phyloP scores from a whole-genome alignment of 2,329 filamentous ascomycete species.

The Helminthosporium solani region DNA sequence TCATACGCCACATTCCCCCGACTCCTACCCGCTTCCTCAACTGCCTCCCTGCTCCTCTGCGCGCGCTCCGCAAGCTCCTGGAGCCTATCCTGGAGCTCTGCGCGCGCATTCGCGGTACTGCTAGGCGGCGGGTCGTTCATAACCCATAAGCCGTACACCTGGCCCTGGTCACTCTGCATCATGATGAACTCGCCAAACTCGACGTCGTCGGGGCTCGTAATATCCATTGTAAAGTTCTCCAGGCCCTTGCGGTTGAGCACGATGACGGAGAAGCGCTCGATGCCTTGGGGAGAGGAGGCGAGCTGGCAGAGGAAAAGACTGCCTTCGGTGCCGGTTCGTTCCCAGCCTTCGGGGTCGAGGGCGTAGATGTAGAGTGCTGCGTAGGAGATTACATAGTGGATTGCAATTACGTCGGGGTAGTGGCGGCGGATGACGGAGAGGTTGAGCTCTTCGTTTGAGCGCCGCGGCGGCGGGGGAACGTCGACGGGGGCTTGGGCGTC shows the following conservation, averaged over 20 bases:
- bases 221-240: conserved; percentile 50
- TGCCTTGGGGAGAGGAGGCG: conserved; percentile 35
- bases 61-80: conserved; percentile 56
- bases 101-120: conserved; percentile 55
- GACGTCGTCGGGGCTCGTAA: conserved; percentile 46
- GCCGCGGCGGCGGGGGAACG: conserved; percentile 50
- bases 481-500: conserved; percentile 45
- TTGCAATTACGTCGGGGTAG: conserved; percentile 69
- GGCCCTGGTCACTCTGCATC: conserved; percentile 44
- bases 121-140: conserved; percentile 60
- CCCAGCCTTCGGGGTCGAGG: conserved; percentile 67
- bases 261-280: conserved; percentile 46
- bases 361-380: conserved; percentile 83
- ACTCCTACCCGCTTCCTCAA: conserved; percentile 23
- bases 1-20: conserved; percentile 25
- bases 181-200: conserved; percentile 60
- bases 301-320: conserved; percentile 83
- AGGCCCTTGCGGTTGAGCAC: conserved; percentile 52
- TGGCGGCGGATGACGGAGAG: conserved; percentile 80
- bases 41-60: conserved; percentile 50
- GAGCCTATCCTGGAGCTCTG: conserved; percentile 56
- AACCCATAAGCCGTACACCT: conserved; percentile 64
- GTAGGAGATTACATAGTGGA: conserved; percentile 80
- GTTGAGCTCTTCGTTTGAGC: conserved; percentile 85
- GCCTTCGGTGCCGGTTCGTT: conserved; percentile 82